Evolutionary conservation across 192 early-diverging fungal species (phyloP).

Genomic region (Coemansia sp.): DNA sequence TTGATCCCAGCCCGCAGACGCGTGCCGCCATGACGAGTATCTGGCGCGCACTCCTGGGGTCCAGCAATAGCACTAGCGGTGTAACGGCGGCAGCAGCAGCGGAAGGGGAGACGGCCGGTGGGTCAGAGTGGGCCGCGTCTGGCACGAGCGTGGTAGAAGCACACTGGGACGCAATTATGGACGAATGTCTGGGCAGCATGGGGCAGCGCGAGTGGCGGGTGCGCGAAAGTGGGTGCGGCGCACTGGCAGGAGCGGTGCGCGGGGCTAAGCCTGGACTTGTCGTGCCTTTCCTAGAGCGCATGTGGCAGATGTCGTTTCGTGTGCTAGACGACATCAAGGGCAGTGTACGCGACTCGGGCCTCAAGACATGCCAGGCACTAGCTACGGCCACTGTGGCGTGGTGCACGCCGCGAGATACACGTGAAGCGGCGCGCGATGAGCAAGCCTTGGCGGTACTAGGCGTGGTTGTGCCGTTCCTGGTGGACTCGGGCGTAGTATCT

Average conservation of each 20-base stretch:
- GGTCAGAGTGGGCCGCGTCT: constrained; percentile 2
- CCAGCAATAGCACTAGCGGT: background rate
- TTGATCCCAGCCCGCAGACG: constrained; percentile 88
- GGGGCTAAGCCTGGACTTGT: constrained; percentile 28
- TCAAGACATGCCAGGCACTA: constrained; percentile 76
- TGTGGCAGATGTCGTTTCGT: constrained; percentile 92
- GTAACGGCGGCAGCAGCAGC: background rate
- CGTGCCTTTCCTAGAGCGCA: constrained; percentile 67
- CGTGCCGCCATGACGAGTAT: constrained; percentile 88
- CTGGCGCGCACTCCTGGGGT: constrained; percentile 77
- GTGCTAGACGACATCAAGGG: constrained; percentile 94
- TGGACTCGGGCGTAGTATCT: constrained; percentile 72
- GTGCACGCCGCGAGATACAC: constrained; percentile 59
- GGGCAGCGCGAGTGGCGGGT: constrained; percentile 84
- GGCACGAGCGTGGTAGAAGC: constrained; percentile 23
- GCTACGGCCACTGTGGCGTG: constrained; percentile 82
- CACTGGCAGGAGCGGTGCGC: constrained; percentile 31
- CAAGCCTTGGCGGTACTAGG: constrained; percentile 72
- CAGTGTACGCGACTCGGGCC: constrained; percentile 81
- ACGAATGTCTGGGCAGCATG: constrained; percentile 75
- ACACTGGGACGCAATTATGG: constrained; percentile 69
- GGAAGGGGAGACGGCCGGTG: background rate
- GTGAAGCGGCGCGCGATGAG: constrained; percentile 47
- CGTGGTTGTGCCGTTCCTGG: constrained; percentile 86
- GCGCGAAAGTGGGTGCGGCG: constrained; percentile 74